These are phyloP conservation scores for Graphiopsis chlorocephala DNA, from an alignment of 2,329 filamentous ascomycete species.

Conservation along the genomic window DNA sequence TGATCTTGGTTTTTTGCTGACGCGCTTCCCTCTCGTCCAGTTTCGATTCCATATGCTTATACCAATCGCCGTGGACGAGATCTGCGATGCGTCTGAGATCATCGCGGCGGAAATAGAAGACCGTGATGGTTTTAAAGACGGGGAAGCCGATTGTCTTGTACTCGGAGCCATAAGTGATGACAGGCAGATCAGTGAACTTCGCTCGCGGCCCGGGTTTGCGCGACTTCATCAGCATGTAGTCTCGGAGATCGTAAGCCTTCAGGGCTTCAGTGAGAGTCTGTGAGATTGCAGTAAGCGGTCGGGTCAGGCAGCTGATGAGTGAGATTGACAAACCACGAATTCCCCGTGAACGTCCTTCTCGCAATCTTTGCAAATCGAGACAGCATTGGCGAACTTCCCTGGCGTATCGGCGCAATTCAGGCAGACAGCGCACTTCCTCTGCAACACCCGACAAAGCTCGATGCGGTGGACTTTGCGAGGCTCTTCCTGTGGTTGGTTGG, in stretches of 20 bases:
- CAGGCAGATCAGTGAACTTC: constrained; percentile 14
- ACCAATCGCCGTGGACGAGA: constrained; percentile 17
- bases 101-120: constrained; percentile 14
- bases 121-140: not conserved
- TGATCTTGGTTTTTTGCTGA: not conserved
- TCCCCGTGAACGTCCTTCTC: not conserved
- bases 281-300: not conserved
- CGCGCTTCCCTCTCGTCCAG: not conserved
- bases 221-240: constrained; percentile 19
- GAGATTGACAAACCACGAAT: not conserved
- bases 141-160: not conserved
- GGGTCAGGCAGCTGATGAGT: too few relatives aligned
- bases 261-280: constrained; percentile 17
- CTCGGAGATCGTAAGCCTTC: constrained; percentile 14
- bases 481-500: constrained; percentile 5
- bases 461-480: not conserved
- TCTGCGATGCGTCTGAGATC: constrained; percentile 17
- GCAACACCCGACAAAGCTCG: not conserved
- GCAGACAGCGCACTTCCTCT: constrained; percentile 6
- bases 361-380: not conserved
- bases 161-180: constrained; percentile 17
- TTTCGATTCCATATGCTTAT: constrained; percentile 15
- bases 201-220: constrained; percentile 19
- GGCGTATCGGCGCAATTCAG: not conserved
- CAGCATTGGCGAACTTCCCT: constrained; percentile 1